Conservation (phyloP, 805 yeast genomes). For the Jamesozyma spencerorum region DNA sequence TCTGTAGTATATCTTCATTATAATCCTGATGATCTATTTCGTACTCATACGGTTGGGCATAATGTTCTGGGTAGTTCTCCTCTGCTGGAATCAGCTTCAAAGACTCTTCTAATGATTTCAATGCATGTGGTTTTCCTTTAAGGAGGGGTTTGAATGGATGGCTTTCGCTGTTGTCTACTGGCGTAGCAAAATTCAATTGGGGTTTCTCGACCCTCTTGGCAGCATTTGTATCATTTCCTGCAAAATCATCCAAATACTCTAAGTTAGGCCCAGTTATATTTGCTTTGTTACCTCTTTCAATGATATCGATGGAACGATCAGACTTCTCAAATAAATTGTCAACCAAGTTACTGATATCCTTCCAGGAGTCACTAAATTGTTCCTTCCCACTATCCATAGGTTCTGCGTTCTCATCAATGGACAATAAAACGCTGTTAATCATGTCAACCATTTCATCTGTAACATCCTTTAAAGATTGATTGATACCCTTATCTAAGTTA, state of each 20-base stretch:
- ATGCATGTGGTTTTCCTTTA: slow-evolving; percentile 60
- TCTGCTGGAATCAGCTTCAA: slow-evolving; percentile 31
- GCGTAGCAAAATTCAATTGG: slow-evolving; percentile 47
- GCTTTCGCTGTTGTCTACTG: slow-evolving; percentile 59
- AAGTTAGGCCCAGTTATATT: slow-evolving; percentile 18
- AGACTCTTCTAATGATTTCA: slow-evolving; percentile 47
- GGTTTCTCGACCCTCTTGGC: slow-evolving; percentile 49
- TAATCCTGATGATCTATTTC: slow-evolving; percentile 69
- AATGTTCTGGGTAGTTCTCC: slow-evolving; percentile 46
- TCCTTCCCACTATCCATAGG: slow-evolving; percentile 32
- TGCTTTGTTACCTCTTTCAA: slow-evolving; percentile 16
- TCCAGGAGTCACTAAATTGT: slow-evolving; percentile 46
- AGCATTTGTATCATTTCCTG: slow-evolving; percentile 11
- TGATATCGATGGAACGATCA: slow-evolving; percentile 55
- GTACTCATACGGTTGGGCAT: slow-evolving; percentile 67
- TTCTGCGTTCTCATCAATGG: slow-evolving; percentile 30
- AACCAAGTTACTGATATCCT: slow-evolving; percentile 46
- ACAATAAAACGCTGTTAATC: slow-evolving; percentile 38
- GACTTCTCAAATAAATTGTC: slow-evolving; percentile 70
- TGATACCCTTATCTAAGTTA: slow-evolving; percentile 46
- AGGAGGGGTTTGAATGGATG: slow-evolving; percentile 74
- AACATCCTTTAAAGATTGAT: slow-evolving; percentile 32
- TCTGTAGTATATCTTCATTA: slow-evolving; percentile 46
- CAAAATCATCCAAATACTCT: slow-evolving; percentile 45
- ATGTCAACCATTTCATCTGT: slow-evolving; percentile 37